Base-by-base conservation (phyloP, 176 grass and related monocot genomes). In the Carex pumila region DNA sequence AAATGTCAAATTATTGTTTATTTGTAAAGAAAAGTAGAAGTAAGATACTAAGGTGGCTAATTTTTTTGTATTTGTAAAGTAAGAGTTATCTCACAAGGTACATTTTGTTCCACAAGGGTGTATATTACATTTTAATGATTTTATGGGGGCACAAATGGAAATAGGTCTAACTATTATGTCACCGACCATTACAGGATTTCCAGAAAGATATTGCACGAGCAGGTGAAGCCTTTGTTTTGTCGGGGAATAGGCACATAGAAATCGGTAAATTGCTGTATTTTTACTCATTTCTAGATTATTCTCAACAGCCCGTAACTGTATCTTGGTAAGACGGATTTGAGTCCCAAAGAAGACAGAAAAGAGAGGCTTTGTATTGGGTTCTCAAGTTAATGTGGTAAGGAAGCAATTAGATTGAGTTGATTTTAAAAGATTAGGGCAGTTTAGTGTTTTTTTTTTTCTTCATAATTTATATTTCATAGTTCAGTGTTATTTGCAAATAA, bases 121-220 rank as follows among this genome's bases (percentile, higher is more conserved):
- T 47, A 47, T 1, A 17, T 36, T 11, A 52, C 37, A 67, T 49
- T 47, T 30, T 66, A 68, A 31, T 65, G n/a, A 9, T 81, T 81
- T 65, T 45, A 6, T 3, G 0, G 12, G 25, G 73, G 4, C 50
- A 32, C 55, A 56, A 22, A 74, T 74, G 19, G 11, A 52, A 22
- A 74, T 13, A 29, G 19, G 3, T 4, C 70, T 56, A 9, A 57
- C 29, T 52, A 60, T 67, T 21, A 65, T 81, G 79, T 61, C 67
- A 69, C 34, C 67, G 50, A 67, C 29, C 31, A 45, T 43, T 71
- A 81, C 86, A 99, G 96, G 91, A 99, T 90, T 95, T 99, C 82
- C 93, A 99, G 61, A 99, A 99, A 87, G 95, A 98, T 77, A 91
- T 94, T 80, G 92, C 83, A 75, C 84, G 92, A 82, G 92, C 92